Base-by-base conservation (phyloP, 805 yeast genomes). In the Yamadazyma insecticola region DNA sequence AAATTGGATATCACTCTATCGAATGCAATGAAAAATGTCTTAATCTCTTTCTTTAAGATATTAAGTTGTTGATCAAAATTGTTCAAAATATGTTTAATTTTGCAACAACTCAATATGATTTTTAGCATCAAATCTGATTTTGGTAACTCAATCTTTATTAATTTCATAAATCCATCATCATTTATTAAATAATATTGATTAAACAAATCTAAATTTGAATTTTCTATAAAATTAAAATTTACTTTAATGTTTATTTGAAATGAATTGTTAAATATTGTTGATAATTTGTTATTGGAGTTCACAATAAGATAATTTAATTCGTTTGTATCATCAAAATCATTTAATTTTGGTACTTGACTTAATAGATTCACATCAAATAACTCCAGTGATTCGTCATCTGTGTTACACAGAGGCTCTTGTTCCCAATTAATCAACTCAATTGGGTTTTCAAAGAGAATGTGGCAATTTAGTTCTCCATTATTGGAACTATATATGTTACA, bases 401-500 rank as follows among this genome's bases (percentile, higher is more conserved):
- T 2, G 9, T 23, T 20, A 6, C 16, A 13, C 3, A 20, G 15
- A 2, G 31, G 24, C 14, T 13, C 16, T 14, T 7, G 21, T 23
- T 13, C 6, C 38, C 39, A 40, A 14, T 21, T 15, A 4, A 40
- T 24, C 13, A 32, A n/a, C 3, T 36, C 35, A 13, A 40, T 44
- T 13, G 55, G 46, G 2, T 26, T 27, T 4, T 37, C 14, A 6
- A 33, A 14, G n/a, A n/a, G n/a, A n/a, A n/a, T n/a, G n/a, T n/a
- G n/a, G n/a, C n/a, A n/a, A n/a, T n/a, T n/a, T 48, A 39, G 13
- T 44, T 37, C 56, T 2, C 80, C 79, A 13, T 54, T 65, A 34
- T 66, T 63, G 4, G 72, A 61, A 37, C 68, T 70, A 33, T 69
- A 70, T 1, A 75, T 48, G 30, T 67, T 60, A 24, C 64, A 60